phyloP scores from a whole-genome alignment of 495 filamentous ascomycete species.

The Xylaria curta region DNA sequence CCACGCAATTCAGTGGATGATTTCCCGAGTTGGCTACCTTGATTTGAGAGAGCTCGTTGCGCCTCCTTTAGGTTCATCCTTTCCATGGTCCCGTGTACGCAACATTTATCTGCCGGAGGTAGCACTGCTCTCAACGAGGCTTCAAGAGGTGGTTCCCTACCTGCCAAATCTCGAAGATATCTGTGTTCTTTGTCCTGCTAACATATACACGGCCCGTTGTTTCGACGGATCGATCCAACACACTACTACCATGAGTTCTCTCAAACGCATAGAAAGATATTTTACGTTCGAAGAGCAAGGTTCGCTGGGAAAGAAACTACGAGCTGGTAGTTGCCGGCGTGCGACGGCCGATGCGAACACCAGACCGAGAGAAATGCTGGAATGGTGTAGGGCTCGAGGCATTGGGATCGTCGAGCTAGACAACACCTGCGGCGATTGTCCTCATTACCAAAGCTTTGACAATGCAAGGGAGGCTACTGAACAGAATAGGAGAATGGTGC shows the following conservation, averaged over 20 bases:
- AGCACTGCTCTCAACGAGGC: background rate
- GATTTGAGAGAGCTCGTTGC: background rate
- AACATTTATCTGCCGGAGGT: background rate
- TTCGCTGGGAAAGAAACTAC: background rate
- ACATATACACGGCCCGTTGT: background rate
- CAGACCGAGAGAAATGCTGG: background rate
- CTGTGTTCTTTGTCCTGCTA: background rate
- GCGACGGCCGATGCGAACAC: too few relatives aligned
- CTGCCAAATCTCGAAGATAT: background rate
- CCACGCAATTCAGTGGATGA: too few relatives aligned
- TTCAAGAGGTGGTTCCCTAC: background rate
- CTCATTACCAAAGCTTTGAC: background rate
- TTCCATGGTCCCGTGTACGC: conserved; percentile 2
- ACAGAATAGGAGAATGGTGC: too few relatives aligned
- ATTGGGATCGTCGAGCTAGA: background rate
- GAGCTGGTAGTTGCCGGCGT: background rate
- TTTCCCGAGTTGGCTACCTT: too few relatives aligned
- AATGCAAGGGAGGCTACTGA: background rate
- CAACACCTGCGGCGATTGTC: background rate
- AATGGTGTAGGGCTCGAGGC: background rate
- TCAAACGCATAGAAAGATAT: background rate
- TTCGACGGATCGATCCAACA: background rate
- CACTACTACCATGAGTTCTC: background rate
- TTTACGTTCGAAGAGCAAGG: background rate
- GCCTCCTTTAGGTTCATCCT: background rate